phyloP scores from a whole-genome alignment of 2,329 filamentous ascomycete genomes.

The Nemania sp. region DNA sequence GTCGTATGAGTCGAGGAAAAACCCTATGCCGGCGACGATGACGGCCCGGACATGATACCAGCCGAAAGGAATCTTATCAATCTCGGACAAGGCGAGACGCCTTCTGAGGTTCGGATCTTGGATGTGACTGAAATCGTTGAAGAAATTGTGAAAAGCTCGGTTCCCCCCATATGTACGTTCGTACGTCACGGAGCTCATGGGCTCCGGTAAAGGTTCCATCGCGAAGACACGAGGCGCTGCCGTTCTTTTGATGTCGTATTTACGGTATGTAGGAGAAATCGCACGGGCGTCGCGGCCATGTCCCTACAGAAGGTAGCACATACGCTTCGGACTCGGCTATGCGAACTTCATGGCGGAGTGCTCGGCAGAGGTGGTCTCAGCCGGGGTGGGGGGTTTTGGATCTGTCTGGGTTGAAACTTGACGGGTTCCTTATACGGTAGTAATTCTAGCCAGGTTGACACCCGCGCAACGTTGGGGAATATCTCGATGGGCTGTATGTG shows the following conservation, averaged over 20 bases:
- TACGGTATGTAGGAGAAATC: neutral
- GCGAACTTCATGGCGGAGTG: slow-evolving; percentile 19
- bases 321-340: slow-evolving; percentile 9
- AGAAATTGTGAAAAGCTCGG: slow-evolving; percentile 74
- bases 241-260: slow-evolving; percentile 2
- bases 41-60: slow-evolving; percentile 77
- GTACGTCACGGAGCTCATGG: slow-evolving; percentile 42
- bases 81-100: slow-evolving; percentile 75
- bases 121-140: slow-evolving; percentile 69
- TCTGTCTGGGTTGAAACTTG: too few relatives aligned
- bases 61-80: slow-evolving; percentile 78
- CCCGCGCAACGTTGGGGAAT: neutral
- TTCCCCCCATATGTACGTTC: slow-evolving; percentile 64
- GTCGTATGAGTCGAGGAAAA: slow-evolving; percentile 82
- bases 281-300: slow-evolving; percentile 6
- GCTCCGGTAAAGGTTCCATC: slow-evolving; percentile 49
- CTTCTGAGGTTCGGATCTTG: slow-evolving; percentile 76
- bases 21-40: slow-evolving; percentile 77
- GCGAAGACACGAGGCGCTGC: neutral
- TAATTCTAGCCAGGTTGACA: neutral
- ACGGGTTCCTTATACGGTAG: neutral
- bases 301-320: slow-evolving; percentile 9
- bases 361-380: slow-evolving; percentile 9
- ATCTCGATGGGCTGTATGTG: neutral
- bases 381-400: neutral